These are phyloP conservation scores for Cladorrhinum sp. DNA, from an alignment of 2,329 filamentous ascomycete genomes.

Conservation along the genomic window DNA sequence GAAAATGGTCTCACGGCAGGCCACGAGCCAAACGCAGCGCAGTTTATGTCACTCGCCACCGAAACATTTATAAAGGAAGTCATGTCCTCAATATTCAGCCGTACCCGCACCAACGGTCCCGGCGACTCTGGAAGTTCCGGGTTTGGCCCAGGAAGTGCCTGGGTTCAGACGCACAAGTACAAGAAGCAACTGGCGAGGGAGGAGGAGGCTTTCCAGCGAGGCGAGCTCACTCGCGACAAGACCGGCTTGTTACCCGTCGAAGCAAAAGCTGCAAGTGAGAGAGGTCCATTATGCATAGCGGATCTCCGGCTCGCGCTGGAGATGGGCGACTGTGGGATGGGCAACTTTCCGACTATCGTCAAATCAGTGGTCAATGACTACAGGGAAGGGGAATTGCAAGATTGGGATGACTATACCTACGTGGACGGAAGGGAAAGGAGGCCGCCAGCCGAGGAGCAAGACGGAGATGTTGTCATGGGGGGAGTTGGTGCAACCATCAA, in stretches of 20 bases:
- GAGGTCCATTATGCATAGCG: slow-evolving; percentile 70
- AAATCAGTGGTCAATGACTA: slow-evolving; percentile 68
- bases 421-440: slow-evolving; percentile 38
- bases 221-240: slow-evolving; percentile 70
- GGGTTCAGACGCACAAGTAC: slow-evolving; percentile 78
- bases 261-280: slow-evolving; percentile 68
- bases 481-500: slow-evolving; percentile 32
- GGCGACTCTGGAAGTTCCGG: slow-evolving; percentile 60
- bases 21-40: slow-evolving; percentile 57
- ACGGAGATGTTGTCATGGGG: slow-evolving; percentile 33
- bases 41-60: slow-evolving; percentile 62
- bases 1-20: slow-evolving; percentile 60
- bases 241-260: slow-evolving; percentile 78
- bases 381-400: slow-evolving; percentile 72
- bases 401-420: slow-evolving; percentile 59
- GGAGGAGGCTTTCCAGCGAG: slow-evolving; percentile 68
- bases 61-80: slow-evolving; percentile 67
- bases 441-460: slow-evolving; percentile 22
- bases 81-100: slow-evolving; percentile 59
- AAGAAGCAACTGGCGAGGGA: slow-evolving; percentile 70
- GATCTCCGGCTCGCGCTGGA: slow-evolving; percentile 75
- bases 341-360: slow-evolving; percentile 72
- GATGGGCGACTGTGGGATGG: slow-evolving; percentile 71
- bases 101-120: slow-evolving; percentile 63
- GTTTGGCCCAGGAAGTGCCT: slow-evolving; percentile 62